Evolutionary conservation across 345 rosid species (phyloP), one percentile per base, ranked within the genome.

Genomic region (Melaleuca alternifolia): DNA sequence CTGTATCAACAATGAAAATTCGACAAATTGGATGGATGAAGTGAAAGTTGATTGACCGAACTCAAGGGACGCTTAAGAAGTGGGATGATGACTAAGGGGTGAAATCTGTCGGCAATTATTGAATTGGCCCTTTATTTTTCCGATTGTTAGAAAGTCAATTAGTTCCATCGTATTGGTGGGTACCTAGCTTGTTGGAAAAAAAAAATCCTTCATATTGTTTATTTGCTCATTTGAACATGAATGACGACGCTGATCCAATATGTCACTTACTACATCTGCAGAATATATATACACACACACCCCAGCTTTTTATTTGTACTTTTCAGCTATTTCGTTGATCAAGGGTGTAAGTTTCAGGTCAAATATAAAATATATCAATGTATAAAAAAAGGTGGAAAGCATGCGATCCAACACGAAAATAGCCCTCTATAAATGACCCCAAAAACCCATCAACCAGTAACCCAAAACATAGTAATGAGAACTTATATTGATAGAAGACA

Each of bases 401-500:
- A 59, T 14, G 6, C 3, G 1, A 59, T 59, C 65, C 71, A 59
- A n/a, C 28, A 12, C 33, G 18, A 59, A 59, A 59, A 14, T 59
- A 59, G 71, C 16, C 16, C 8, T 59, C 28, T n/a, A 59, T 5
- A 59, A 59, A 33, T 71, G 79, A 33, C 24, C 79, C 8, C 6
- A 71, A 1, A 18, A 20, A 18, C 33, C 79, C 4, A 33, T 10
- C 10, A 71, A 33, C 16, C 15, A 65, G 46, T 65, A 65, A 65
- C 23, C 18, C 8, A 65, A 71, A 24, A 71, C 5, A 5, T 20
- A 33, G 33, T 71, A 24, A 71, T 41, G 41, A 41, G 41, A 41
- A 41, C 2, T 41, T 16, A 14, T 62, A 14, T 16, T 15, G 0
- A 3, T 21, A 28, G 11, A 8, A 13, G 16, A 3, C 6, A 0